Base-by-base conservation (phyloP, 2,329 filamentous ascomycete species). In the Botrytis pseudocinerea region DNA sequence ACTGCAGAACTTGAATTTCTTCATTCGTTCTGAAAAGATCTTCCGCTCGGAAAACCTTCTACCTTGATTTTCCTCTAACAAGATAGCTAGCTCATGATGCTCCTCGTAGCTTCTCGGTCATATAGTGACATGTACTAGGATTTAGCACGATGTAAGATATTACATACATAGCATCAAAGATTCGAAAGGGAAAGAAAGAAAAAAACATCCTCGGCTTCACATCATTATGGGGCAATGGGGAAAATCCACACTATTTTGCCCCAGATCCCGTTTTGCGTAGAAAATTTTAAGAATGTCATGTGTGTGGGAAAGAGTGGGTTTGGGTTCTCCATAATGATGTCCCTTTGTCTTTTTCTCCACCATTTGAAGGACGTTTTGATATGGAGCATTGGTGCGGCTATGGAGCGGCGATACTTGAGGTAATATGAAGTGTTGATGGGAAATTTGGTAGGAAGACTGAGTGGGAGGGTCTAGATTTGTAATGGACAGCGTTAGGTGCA, bases 201-300 rank as follows among this genome's bases (percentile, higher is more conserved):
- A 38, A 57, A 57, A 38, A 25, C 35, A 62, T 62, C 60, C 60
- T 62, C 60, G 60, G 60, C 60, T 62, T 62, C 60, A 42, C 60
- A 62, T 62, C 61, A 63, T 44, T 63, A 63, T 44, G 61, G 61
- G 61, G 61, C 51, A 57, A 57, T 57, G 51, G 51, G 51, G 51
- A 57, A 63, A 63, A 42, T 63, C 38, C 61, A 63, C 38, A 5
- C 14, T 16, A 28, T 63, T 62, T 63, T 63, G 61, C 61, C 61
- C 61, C 61, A 63, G 61, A 63, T 44, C 61, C 61, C 61, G 38
- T 44, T 44, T 63, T 40, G 61, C 61, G 61, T 63, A 6, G 38
- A 63, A 63, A 63, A n/a, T 63, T 63, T 63, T 22, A 42, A n/a
- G 61, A 63, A 42, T 63, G 61, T 63, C 61, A 63, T 63, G 61